Conservation (phyloP, 805 yeast species). For the Candida saitoana region DNA sequence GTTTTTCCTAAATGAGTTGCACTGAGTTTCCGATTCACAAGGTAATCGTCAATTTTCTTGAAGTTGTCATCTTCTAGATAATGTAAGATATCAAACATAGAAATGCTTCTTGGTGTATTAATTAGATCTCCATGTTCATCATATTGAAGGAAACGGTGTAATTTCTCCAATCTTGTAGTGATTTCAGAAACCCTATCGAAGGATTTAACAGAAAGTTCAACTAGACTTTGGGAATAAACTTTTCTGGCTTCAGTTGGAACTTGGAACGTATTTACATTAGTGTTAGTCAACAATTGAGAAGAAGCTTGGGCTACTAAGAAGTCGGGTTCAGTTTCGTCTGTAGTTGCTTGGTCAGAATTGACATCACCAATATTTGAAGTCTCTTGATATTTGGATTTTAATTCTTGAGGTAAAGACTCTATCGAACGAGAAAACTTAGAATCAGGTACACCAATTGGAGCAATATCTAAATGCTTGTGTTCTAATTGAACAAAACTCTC, state of each 20-base stretch:
- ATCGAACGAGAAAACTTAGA: conserved; percentile 22
- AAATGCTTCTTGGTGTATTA: conserved; percentile 28
- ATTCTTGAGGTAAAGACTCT: conserved; percentile 17
- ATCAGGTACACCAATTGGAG: conserved; percentile 38
- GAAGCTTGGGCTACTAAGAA: conserved; percentile 34
- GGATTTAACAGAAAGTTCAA: conserved; percentile 36
- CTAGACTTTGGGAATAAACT: conserved; percentile 32
- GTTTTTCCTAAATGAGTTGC: conserved; percentile 10
- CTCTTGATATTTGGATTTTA: conserved; percentile 4
- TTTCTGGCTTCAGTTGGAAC: conserved; percentile 34
- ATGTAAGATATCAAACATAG: conserved; percentile 32
- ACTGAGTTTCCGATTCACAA: background rate
- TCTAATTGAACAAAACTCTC: conserved; percentile 26
- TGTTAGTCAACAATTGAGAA: conserved; percentile 28
- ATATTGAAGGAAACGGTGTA: conserved; percentile 45
- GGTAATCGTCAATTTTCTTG: background rate
- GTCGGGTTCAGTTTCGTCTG: conserved; percentile 17
- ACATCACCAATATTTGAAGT: background rate
- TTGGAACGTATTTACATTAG: conserved; percentile 32
- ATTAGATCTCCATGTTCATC: conserved; percentile 28
- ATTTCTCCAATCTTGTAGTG: conserved; percentile 39
- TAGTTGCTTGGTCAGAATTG: conserved; percentile 7
- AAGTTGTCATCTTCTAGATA: conserved; percentile 10
- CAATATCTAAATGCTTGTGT: conserved; percentile 25
- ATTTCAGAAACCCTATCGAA: conserved; percentile 37